Percentiles rank a stretch among this genome's conserved stretches.
phyloP scores from a whole-genome alignment of 129 eudicot genomes.

The Flaveria ramosissima region DNA sequence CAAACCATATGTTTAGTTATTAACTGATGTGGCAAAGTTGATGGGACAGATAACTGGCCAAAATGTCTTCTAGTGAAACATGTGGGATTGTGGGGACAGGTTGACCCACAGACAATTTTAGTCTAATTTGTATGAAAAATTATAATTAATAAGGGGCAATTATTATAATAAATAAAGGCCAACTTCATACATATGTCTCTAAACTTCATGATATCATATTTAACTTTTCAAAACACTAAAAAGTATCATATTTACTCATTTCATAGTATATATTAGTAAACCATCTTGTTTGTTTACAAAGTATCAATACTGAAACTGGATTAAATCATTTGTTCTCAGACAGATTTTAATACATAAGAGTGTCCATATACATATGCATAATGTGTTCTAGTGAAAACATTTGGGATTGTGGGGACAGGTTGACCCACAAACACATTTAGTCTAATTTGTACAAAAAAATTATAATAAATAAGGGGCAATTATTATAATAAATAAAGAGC shows the following conservation, averaged over 20 bases:
- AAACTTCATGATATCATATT: not conserved
- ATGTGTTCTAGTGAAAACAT: not conserved
- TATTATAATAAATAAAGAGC: not conserved
- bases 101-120: not conserved
- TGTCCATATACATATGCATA: not conserved
- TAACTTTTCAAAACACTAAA: not conserved
- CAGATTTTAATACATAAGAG: not conserved
- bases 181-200: not conserved
- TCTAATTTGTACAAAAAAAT: not conserved
- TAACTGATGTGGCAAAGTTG: not conserved
- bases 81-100: not conserved
- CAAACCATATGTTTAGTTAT: not conserved
- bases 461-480: not conserved
- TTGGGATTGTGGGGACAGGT: not conserved
- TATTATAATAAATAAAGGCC: not conserved
- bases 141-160: not conserved
- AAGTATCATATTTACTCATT: no score
- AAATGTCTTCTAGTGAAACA: not conserved
- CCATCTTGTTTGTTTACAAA: not conserved
- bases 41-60: constrained; percentile 4
- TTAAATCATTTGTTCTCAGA: not conserved
- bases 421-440: not conserved
- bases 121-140: not conserved
- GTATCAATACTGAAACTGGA: not conserved
- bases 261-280: not conserved